A percentile compares a stretch with the other conserved stretches of the same genome.
Evolutionary conservation across 345 rosid genomes (phyloP).

Genomic region (Lagerstroemia speciosa): DNA sequence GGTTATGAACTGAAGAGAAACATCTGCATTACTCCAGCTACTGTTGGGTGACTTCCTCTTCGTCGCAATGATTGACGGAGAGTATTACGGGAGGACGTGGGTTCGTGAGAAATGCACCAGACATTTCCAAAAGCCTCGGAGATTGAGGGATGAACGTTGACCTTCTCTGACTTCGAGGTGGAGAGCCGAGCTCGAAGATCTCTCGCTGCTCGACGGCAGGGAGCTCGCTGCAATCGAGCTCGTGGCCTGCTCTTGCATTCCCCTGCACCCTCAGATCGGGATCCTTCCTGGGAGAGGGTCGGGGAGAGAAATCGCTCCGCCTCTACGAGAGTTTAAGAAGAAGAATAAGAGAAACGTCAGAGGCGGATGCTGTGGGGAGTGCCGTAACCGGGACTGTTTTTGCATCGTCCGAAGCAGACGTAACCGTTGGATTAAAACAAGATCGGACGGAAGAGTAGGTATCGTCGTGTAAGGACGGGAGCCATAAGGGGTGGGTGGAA

Average conservation of each 20-base stretch:
- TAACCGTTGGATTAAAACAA: constrained; percentile 2
- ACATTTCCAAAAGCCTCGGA: background rate
- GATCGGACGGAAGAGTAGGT: background rate
- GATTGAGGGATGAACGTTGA: constrained; percentile 1
- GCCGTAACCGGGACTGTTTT: background rate
- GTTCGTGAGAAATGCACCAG: background rate
- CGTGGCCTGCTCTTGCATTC: constrained; percentile 86
- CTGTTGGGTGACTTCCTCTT: background rate
- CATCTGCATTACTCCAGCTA: background rate
- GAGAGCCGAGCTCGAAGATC: constrained; percentile 89
- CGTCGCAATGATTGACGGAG: background rate
- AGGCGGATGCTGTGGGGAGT: background rate
- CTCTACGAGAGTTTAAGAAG: background rate
- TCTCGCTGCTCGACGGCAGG: constrained; percentile 87
- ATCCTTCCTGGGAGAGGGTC: background rate
- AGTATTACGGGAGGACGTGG: background rate
- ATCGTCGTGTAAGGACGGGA: constrained; percentile 4
- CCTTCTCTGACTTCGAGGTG: constrained; percentile 88
- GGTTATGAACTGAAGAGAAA: too few species aligned
- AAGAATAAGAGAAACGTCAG: too few species aligned
- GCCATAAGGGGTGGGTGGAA: constrained; percentile 3
- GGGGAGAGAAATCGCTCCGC: constrained; percentile 24
- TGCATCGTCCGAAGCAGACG: background rate
- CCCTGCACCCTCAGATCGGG: background rate
- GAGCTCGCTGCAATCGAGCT: constrained; percentile 85